Conservation (phyloP, 805 yeast species). For the Saccharomycopsis capsularis region DNA sequence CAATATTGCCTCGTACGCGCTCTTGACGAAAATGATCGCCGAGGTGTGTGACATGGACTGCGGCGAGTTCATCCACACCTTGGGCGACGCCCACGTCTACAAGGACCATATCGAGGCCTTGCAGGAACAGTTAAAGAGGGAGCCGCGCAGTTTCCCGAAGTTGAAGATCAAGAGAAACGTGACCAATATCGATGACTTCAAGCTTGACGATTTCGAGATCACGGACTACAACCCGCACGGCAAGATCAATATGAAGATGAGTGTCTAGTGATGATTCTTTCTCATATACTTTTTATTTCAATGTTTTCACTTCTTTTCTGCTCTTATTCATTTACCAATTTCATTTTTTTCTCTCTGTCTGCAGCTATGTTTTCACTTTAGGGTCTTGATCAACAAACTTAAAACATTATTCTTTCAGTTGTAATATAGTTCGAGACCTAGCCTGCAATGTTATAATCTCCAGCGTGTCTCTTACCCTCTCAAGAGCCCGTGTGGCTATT, state of each 20-base stretch:
- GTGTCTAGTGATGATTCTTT: conserved; percentile 50
- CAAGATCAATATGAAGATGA: conserved; percentile 92
- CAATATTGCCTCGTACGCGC: conserved; percentile 93
- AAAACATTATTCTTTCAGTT: no score
- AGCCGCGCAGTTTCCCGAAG: conserved; percentile 76
- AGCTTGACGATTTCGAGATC: conserved; percentile 81
- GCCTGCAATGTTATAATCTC: no score
- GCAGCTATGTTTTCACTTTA: no score
- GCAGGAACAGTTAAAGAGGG: conserved; percentile 66
- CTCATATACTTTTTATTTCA: no score
- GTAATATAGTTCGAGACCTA: no score
- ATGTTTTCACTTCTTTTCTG: no score
- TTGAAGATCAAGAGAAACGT: conserved; percentile 63
- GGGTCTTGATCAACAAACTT: no score
- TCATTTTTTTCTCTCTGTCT: no score
- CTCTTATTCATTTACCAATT: no score
- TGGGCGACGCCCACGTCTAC: conserved; percentile 97
- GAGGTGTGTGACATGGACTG: conserved; percentile 91
- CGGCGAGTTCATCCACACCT: conserved; percentile 89
- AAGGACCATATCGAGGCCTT: conserved; percentile 90
- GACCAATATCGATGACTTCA: conserved; percentile 75
- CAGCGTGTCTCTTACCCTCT: no score
- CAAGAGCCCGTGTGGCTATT: no score
- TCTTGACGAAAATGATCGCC: conserved; percentile 91
- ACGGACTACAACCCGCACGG: conserved; percentile 73